Base-by-base conservation (phyloP, 2,329 filamentous ascomycete species). In the Aspergillus clavatus region DNA sequence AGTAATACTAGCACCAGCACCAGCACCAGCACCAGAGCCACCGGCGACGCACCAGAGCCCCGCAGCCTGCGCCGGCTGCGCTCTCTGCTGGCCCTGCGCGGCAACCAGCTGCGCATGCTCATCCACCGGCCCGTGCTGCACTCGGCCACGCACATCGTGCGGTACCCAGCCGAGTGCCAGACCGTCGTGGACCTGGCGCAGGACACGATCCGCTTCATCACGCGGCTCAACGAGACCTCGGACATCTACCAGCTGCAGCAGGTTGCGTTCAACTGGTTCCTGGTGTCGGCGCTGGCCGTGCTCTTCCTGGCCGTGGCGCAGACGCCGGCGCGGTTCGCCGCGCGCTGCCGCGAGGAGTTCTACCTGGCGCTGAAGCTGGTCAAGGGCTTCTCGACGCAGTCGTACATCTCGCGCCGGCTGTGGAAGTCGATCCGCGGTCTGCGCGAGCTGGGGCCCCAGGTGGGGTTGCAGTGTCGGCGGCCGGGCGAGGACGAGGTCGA, bases 111-210 rank as follows among this genome's bases (percentile, higher is more conserved):
- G 69, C 84, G 89, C 5, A 91, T 90, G 54, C 83, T 89, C 64
- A 86, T 96, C 36, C 88, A 94, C 66, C 87, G 89, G 0, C 89
- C 89, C 0, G 83, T 95, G 2, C 71, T 96, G 7, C 87, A 95
- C 63, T 90, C 62, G 0, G 58, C 60, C 0, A 86, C 82, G 7
- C 89, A 84, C 58, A 95, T 95, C 56, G 80, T 86, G 70, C 79
- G 83, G 42, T 85, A 94, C 60, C 77, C 83, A 28, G 67, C 72
- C 5, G 83, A 87, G 50, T 89, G 89, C 0, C 81, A 87, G 56
- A 84, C 78, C 0, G 80, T 79, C 1, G 77, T 83, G 21, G 76
- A 79, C 45, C 74, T 84, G 7, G 80, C 81, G 6, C 83, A 83
- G 56, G 80, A 84, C 50, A 82, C 79, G 0, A 80, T 84, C 46